Evolutionary conservation across 441 rosid species (phyloP), one percentile per base, ranked within the genome.

Genomic region (Erysimum cheiri): DNA sequence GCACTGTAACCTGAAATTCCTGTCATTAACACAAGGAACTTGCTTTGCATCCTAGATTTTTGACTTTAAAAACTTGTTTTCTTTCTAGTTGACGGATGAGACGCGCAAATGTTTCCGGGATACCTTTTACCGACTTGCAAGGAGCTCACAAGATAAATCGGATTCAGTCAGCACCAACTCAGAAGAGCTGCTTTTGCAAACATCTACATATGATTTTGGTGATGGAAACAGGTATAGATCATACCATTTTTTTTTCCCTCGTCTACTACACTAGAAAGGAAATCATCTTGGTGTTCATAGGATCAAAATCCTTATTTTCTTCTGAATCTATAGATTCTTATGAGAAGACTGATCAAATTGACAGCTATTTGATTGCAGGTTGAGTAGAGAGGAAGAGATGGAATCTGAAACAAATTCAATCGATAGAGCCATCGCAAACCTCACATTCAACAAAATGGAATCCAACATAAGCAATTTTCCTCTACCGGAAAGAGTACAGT

Each of bases 111-210:
- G 97, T 78, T 82, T 95, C 67, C 91, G 93, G 17, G 97, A 94
- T 78, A 85, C 94, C 11, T 78, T 94, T 72, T 90, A 94, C 79
- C 98, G 97, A 47, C 88, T 94, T 50, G 96, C 98, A 39, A 81
- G 81, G 77, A 82, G 77, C 77, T 81, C 98, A 49, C 79, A 81
- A 47, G 80, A 71, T 5, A 71, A 65, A 50, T 36, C 55, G 8
- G 72, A 64, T 48, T 64, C 75, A 40, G 56, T 48, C 55, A 49
- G 55, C 41, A 28, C 75, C 4, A 64, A 49, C 68, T 43, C 79
- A 8, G 65, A 71, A n/a, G 64, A 66, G 29, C 39, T 36, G 7
- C 50, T 6, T 37, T 5, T 53, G 73, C 80, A 66, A 35, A 32
- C 72, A 8, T 60, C 69, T 2, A 60, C 59, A 58, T 64, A 53